Base-by-base conservation (phyloP, 225 moss, liverwort and hornwort genomes). In the Straminergon stramineum region DNA sequence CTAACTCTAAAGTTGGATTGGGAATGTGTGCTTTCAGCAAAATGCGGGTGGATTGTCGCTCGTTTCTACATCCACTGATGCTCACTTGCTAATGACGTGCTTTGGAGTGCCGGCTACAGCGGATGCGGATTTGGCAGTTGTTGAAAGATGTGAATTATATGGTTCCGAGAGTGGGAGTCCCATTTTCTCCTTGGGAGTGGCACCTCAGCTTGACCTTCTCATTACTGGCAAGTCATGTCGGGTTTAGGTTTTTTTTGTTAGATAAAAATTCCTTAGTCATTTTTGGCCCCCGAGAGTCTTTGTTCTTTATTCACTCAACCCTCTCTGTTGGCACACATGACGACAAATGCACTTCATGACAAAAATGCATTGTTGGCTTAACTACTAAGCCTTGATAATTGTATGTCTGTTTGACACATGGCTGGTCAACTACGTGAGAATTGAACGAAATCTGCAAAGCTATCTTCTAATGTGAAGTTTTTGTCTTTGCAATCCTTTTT, bases 11-110 rank as follows among this genome's bases (percentile, higher is more conserved):
- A 45, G 51, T 64, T 87, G 90, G 86, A 85, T 89, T 84, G 87
- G 62, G 89, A 71, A 61, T 74, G 82, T 70, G 65, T 63, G 45
- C 20, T 87, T 85, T n/a, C 79, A 92, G 90, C 68, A 60, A 85
- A 58, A 91, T 56, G 81, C 34, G 70, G 89, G 88, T 58, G 87
- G 68, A n/a, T 87, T 92, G 62, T 88, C 89, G 73, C 73, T 94
- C 56, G 74, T 94, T 73, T 94, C 94, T 30, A 91, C 92, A 37
- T 91, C 94, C 69, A 94, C 55, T 61, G 92, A 90, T 92, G 84
- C 87, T 84, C 89, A 82, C 30, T 90, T 92, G 91, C 88, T 90
- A 58, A 32, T 87, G 79, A 94, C 91, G 73, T 88, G 91, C 87
- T 92, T 92, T 62, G 87, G 88, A 91, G 88, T 86, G 81, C 78